phyloP scores from a whole-genome alignment of 108 stramenopile species.

The Pseudonitzschia delicatissima region DNA sequence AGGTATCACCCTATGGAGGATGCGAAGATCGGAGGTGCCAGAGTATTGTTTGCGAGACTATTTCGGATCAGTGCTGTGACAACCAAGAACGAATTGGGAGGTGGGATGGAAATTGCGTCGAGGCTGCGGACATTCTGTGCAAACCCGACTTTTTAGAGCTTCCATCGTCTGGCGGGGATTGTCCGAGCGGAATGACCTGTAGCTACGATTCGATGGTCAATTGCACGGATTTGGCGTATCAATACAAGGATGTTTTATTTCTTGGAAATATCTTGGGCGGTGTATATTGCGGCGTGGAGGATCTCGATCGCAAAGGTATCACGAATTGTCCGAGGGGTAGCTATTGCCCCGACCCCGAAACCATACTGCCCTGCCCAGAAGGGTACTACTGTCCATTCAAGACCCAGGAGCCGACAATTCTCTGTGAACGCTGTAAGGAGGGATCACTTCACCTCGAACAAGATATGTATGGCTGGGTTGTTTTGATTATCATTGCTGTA shows the following conservation, averaged over 20 bases:
- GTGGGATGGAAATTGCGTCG: not conserved
- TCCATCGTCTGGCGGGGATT: not conserved
- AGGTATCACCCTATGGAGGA: not conserved
- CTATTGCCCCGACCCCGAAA: constrained; percentile 39
- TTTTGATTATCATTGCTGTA: constrained; percentile 6
- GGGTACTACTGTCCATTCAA: constrained; percentile 31
- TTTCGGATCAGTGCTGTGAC: not conserved
- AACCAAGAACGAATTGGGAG: not conserved
- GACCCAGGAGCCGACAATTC: constrained; percentile 10
- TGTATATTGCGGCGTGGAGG: constrained; percentile 1
- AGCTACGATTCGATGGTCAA: constrained; percentile 13
- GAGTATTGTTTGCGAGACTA: not conserved
- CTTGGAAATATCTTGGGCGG: constrained; percentile 9
- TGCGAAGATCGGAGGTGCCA: constrained; percentile 9
- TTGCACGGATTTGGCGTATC: constrained; percentile 1
- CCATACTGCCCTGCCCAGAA: constrained; percentile 20
- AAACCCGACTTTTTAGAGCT: not conserved
- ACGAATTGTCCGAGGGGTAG: constrained; percentile 37
- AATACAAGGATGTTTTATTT: not conserved
- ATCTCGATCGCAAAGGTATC: not conserved
- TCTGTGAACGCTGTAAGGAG: constrained; percentile 17
- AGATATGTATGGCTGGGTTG: constrained; percentile 21
- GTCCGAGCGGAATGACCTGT: constrained; percentile 16
- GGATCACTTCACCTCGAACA: constrained; percentile 19
- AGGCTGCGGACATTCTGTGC: constrained; percentile 9